A percentile compares a stretch with the other conserved stretches of the same genome.
phyloP scores from a whole-genome alignment of 768 basidiomycete species.

The Naganishia friedmannii region DNA sequence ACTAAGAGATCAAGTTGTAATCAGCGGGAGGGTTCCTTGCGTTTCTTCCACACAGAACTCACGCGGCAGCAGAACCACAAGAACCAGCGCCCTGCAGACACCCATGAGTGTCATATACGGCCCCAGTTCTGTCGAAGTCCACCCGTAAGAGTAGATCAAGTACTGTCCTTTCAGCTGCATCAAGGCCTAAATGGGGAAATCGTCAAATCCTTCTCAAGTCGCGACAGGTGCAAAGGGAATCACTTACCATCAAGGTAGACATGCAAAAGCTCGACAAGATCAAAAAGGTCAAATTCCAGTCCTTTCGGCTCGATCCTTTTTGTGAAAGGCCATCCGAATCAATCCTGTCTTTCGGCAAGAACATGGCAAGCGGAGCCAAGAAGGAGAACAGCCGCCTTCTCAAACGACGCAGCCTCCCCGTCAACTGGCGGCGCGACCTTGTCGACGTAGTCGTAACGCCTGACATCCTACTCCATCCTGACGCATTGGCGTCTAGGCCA shows the following conservation, averaged over 20 bases:
- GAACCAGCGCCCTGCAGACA: slow-evolving; percentile 36
- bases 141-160: slow-evolving; percentile 46
- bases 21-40: neutral
- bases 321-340: neutral
- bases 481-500: slow-evolving; percentile 29
- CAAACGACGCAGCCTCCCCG: slow-evolving; percentile 41
- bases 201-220: neutral
- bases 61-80: slow-evolving; percentile 46
- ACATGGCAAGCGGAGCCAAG: slow-evolving; percentile 66
- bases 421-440: slow-evolving; percentile 36
- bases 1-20: slow-evolving; percentile 30
- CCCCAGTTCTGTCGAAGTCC: slow-evolving; percentile 48
- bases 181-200: slow-evolving; percentile 36
- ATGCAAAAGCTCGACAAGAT: slow-evolving; percentile 66
- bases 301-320: slow-evolving; percentile 53
- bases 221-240: neutral
- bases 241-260: slow-evolving; percentile 64
- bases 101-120: slow-evolving; percentile 47
- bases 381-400: slow-evolving; percentile 56
- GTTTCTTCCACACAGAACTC: slow-evolving; percentile 22
- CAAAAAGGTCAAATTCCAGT: slow-evolving; percentile 72
- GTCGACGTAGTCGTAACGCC: slow-evolving; percentile 24
- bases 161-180: slow-evolving; percentile 45
- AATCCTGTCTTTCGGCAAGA: slow-evolving; percentile 59
- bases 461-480: slow-evolving; percentile 40